Evolutionary conservation across 2,329 filamentous ascomycete species (phyloP), one percentile per base, ranked within the genome.

Genomic region (Exophiala lecanii-corni): DNA sequence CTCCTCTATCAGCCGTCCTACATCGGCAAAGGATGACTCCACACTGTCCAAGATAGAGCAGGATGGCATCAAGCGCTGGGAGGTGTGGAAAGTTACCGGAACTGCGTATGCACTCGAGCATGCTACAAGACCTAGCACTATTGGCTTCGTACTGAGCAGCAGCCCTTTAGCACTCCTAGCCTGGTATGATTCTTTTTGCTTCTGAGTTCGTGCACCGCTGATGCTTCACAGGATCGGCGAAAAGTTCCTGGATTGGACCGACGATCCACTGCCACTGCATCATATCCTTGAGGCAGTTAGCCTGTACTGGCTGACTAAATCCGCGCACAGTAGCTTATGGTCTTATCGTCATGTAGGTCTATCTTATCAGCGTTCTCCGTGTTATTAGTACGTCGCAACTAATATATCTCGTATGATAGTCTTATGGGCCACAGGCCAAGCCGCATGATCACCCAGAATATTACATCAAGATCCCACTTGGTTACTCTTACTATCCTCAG

Each of bases 141-240:
- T 81, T 34, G 76, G 76, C 0, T 64, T 79, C 5, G 72, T 68
- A 0, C 58, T 82, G 1, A 63, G 69, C 3, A 63, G 71, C 4
- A 78, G 64, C 21, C 79, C 79, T 0, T 46, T 82, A 1, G 74
- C 76, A 0, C 55, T 81, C 16, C 64, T 82, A 2, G 68, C 71
- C 4, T 82, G 78, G 69, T 58, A 47, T 38, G 19, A 5, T 15
- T 16, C 9, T 26, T 26, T n/a, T n/a, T n/a, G n/a, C n/a, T n/a
- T n/a, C n/a, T n/a, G n/a, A n/a, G n/a, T n/a, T n/a, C n/a, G n/a
- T n/a, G n/a, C n/a, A n/a, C n/a, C n/a, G n/a, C n/a, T n/a, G n/a
- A n/a, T n/a, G n/a, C n/a, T n/a, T n/a, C 12, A 17, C 18, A 72
- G 69, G 62, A 47, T 63, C 39, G 64, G 63, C 9, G 64, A 67